phyloP scores from a whole-genome alignment of 2,329 filamentous ascomycete genomes.

The Neofusicoccum ribis region DNA sequence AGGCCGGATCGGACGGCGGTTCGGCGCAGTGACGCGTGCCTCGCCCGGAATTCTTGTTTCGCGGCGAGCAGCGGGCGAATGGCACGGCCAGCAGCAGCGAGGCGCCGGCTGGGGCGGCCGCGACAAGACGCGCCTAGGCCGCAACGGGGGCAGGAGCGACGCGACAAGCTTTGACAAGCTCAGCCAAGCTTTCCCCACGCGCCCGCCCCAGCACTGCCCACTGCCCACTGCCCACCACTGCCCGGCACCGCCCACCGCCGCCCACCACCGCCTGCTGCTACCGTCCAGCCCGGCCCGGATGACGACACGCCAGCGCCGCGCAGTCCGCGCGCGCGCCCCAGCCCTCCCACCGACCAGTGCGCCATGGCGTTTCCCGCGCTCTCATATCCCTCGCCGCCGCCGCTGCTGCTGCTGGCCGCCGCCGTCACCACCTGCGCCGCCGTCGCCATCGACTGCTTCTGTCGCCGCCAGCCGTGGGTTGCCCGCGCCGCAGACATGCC shows the following conservation, averaged over 20 bases:
- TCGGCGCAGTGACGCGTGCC: no score
- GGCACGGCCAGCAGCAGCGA: background rate
- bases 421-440: background rate
- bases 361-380: background rate
- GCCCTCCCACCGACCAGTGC: no score
- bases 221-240: no score
- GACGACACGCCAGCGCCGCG: background rate
- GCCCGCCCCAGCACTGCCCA: background rate
- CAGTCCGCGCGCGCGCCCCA: no score
- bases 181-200: background rate
- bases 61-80: background rate
- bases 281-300: background rate
- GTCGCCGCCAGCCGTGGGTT: conserved; percentile 20
- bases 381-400: background rate
- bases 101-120: background rate
- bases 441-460: conserved; percentile 9
- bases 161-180: conserved; percentile 14
- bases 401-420: background rate
- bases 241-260: no score
- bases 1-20: background rate
- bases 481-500: conserved; percentile 21
- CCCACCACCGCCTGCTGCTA: background rate
- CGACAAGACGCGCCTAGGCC: no score
- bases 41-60: background rate
- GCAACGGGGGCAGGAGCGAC: no score